Percentiles rank a stretch among this genome's conserved stretches.
Evolutionary conservation across 441 rosid species (phyloP).

Genomic region (Biscutella auriculata): DNA sequence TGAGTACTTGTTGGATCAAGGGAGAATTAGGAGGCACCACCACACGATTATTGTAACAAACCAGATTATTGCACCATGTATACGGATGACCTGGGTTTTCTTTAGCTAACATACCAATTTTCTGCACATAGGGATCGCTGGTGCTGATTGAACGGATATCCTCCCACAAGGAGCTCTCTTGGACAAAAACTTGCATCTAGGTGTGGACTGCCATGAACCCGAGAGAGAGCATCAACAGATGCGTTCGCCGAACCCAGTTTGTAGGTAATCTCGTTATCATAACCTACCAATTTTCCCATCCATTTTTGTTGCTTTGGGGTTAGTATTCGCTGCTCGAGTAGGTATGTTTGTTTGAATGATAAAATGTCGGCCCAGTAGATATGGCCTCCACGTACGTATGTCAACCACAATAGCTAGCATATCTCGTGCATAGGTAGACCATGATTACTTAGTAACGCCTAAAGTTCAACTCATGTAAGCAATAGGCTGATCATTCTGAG

Average conservation of each 20-base stretch:
- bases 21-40: background rate
- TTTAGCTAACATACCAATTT: background rate
- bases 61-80: background rate
- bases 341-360: background rate
- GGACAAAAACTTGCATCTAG: background rate
- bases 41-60: background rate
- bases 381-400: background rate
- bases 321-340: too few species aligned
- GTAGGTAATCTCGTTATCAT: background rate
- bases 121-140: background rate
- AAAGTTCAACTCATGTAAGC: background rate
- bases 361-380: background rate
- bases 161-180: too few species aligned
- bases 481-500: background rate
- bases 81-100: background rate
- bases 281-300: background rate
- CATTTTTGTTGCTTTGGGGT: too few species aligned
- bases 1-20: too few species aligned
- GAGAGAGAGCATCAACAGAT: background rate
- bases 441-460: background rate
- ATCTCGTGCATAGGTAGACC: background rate
- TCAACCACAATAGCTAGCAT: background rate
- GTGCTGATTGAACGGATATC: too few species aligned
- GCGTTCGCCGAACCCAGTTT: background rate
- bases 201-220: background rate